phyloP scores from a whole-genome alignment of 1,284 basidiomycete genomes.

The Naganishia cerealis region DNA sequence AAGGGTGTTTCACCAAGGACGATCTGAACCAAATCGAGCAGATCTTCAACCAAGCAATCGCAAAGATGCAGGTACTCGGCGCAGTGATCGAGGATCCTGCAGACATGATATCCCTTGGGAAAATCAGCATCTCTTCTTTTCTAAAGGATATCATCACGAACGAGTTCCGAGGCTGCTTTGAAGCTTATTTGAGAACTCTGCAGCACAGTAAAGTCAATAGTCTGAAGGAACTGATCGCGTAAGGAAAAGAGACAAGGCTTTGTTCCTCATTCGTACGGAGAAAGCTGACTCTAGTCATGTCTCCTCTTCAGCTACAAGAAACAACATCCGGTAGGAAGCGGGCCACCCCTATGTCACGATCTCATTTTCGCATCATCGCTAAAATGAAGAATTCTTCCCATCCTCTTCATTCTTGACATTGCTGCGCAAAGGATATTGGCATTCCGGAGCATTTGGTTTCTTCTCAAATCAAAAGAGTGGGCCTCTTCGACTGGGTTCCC shows the following conservation, averaged over 20 bases:
- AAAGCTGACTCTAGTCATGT: no score
- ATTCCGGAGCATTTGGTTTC: no score
- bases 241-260: not conserved
- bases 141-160: not conserved
- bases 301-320: not conserved
- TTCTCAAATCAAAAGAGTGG: no score
- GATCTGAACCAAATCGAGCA: not conserved
- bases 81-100: not conserved
- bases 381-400: not conserved
- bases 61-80: conserved; percentile 2
- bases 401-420: not conserved
- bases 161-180: conserved; percentile 36
- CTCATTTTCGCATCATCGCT: no score
- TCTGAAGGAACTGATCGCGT: conserved; percentile 7
- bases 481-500: no score
- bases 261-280: not conserved
- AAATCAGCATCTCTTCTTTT: not conserved
- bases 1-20: not conserved
- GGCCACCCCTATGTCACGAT: not conserved
- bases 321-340: not conserved
- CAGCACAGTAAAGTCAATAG: not conserved
- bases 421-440: no score
- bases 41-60: conserved; percentile 3
- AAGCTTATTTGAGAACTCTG: not conserved
- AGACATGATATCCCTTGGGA: not conserved